Evolutionary conservation across 2,329 filamentous ascomycete genomes (phyloP), one percentile per base, ranked within the genome.

Genomic region (Fusarium sterilihyphosum): DNA sequence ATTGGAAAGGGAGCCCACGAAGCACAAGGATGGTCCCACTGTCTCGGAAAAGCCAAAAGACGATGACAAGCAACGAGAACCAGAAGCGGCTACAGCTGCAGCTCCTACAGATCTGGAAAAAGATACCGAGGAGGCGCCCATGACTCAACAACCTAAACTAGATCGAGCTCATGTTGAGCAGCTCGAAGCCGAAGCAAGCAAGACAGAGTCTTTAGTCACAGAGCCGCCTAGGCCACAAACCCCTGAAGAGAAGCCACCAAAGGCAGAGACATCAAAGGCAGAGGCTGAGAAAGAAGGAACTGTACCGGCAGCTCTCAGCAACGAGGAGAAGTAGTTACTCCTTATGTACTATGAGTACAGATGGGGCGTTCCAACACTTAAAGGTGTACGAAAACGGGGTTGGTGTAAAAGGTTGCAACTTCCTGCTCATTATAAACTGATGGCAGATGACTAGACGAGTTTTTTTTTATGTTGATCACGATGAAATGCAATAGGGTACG

Each of bases 401-500:
- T 24, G 41, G 41, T 47, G 46, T 60, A 52, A 63, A 66, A 44
- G 33, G 41, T 38, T 52, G 44, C 29, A 38, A 61, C 49, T 70
- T 44, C 60, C 47, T 61, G 58, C 56, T 57, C 61, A 66, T 54
- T 57, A 43, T 5, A 50, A 8, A 31, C 43, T 47, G 72, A 61
- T 70, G 69, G 38, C 41, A 53, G 54, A 73, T 31, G 65, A 75
- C 46, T 70, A 68, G 53, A 75, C 66, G 69, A 74, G 61, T 70
- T 67, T 73, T 73, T 73, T 33, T n/a, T 63, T 67, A 70, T 74
- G 64, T 75, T 58, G 54, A 54, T 58, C 31, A 73, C 62, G 70
- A 71, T 41, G 57, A 67, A 56, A 74, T 60, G 59, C 44, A 35
- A 52, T 64, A 52, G 59, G 52, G 52, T 58, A 57, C 31, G 38